phyloP scores from a whole-genome alignment of 306 rosid genomes.

The Rosa multiflora region DNA sequence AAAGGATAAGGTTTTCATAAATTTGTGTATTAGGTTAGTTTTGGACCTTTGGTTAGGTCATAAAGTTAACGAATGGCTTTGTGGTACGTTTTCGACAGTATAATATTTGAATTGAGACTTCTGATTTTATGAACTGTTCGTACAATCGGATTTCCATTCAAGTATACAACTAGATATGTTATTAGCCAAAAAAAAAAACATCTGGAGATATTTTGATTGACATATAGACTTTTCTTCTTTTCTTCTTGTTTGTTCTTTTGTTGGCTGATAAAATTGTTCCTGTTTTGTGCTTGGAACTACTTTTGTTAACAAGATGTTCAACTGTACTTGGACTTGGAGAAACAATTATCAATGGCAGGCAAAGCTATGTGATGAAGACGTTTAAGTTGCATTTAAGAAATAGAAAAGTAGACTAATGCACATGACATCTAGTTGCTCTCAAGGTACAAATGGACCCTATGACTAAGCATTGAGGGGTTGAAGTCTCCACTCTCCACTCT shows the following conservation, averaged over 20 bases:
- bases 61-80: neutral
- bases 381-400: constrained; percentile 27
- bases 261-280: constrained; percentile 32
- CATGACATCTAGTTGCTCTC: constrained; percentile 32
- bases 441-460: constrained; percentile 47
- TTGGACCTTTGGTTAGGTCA: neutral
- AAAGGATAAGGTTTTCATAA: neutral
- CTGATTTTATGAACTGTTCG: neutral
- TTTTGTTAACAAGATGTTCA: constrained; percentile 19
- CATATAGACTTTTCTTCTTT: no score
- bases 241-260: neutral
- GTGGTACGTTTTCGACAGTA: neutral
- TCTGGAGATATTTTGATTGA: constrained; percentile 12
- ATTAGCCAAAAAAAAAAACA: neutral
- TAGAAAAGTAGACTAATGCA: constrained; percentile 29
- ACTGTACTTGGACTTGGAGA: neutral
- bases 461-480: constrained; percentile 26
- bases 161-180: neutral
- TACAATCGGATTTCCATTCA: neutral
- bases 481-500: neutral
- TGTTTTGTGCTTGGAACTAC: constrained; percentile 43
- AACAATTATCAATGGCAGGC: constrained; percentile 55
- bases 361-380: constrained; percentile 41
- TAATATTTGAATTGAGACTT: neutral
- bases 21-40: neutral